Conservation (phyloP, 345 rosid genomes). For the Salix viminalis region DNA sequence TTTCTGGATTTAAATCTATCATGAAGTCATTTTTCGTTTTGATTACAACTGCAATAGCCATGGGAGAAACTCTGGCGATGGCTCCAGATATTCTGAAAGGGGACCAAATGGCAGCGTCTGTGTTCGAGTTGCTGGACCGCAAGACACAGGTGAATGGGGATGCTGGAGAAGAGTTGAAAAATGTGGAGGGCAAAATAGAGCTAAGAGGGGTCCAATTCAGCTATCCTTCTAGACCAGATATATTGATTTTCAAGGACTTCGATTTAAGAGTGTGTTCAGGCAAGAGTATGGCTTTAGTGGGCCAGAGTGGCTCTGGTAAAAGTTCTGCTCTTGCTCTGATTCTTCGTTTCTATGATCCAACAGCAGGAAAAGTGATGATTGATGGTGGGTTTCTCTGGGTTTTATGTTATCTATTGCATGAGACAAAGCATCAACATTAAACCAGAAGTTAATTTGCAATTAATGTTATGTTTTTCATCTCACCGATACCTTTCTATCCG, state of each 20-base stretch:
- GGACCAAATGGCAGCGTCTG: constrained; percentile 75
- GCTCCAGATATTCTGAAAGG: constrained; percentile 80
- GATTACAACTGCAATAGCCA: constrained; percentile 75
- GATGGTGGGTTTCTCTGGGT: constrained; percentile 44
- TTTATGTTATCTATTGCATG: background rate
- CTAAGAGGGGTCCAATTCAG: constrained; percentile 27
- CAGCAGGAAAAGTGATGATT: constrained; percentile 62
- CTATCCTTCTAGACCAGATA: constrained; percentile 76
- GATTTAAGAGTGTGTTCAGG: constrained; percentile 55
- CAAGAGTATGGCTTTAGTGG: constrained; percentile 75
- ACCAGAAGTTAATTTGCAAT: too few species aligned
- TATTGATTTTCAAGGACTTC: constrained; percentile 55
- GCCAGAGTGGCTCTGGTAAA: constrained; percentile 90
- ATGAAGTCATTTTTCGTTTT: constrained; percentile 87
- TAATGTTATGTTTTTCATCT: too few species aligned
- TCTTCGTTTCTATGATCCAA: constrained; percentile 83
- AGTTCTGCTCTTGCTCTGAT: constrained; percentile 71
- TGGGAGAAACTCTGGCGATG: constrained; percentile 76
- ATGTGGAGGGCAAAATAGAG: constrained; percentile 29
- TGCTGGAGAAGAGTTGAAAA: constrained; percentile 43
- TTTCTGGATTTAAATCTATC: constrained; percentile 57
- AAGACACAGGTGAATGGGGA: constrained; percentile 57
- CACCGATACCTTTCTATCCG: too few species aligned
- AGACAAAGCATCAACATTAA: too few species aligned
- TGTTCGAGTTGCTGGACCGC: constrained; percentile 63